Conservation (phyloP, 768 basidiomycete species). For the Mycena indigotica region DNA sequence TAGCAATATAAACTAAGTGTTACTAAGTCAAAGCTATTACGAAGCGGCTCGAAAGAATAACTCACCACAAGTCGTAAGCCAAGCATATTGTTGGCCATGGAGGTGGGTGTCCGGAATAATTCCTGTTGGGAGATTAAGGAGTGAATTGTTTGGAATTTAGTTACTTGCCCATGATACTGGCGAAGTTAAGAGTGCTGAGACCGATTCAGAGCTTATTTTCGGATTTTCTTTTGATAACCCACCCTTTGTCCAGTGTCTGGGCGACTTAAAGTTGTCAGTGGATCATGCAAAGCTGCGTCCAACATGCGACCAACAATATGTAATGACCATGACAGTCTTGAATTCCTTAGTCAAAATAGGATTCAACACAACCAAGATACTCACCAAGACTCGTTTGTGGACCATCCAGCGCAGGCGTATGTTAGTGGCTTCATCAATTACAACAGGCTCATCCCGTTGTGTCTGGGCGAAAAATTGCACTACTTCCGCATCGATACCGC, state of each 20-base stretch:
- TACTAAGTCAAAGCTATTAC: background rate
- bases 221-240: slow-evolving; percentile 18
- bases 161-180: slow-evolving; percentile 44
- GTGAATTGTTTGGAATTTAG: background rate
- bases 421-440: slow-evolving; percentile 47
- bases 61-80: slow-evolving; percentile 49
- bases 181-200: slow-evolving; percentile 45
- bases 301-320: slow-evolving; percentile 37
- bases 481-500: slow-evolving; percentile 48
- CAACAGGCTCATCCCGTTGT: slow-evolving; percentile 26
- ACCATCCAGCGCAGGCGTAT: slow-evolving; percentile 46
- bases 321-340: slow-evolving; percentile 47
- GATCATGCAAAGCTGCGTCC: background rate
- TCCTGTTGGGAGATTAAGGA: slow-evolving; percentile 15
- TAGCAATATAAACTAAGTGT: slow-evolving; percentile 41
- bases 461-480: slow-evolving; percentile 45
- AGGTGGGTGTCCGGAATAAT: slow-evolving; percentile 46
- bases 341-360: background rate
- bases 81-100: slow-evolving; percentile 51
- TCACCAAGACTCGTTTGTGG: slow-evolving; percentile 46
- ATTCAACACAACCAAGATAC: slow-evolving; percentile 9
- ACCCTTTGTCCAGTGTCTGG: slow-evolving; percentile 52
- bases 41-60: slow-evolving; percentile 3
- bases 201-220: background rate
- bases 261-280: slow-evolving; percentile 31